These are phyloP conservation scores for Cotoneaster glaucophyllus DNA, from an alignment of 306 rosid genomes.

Conservation along the genomic window DNA sequence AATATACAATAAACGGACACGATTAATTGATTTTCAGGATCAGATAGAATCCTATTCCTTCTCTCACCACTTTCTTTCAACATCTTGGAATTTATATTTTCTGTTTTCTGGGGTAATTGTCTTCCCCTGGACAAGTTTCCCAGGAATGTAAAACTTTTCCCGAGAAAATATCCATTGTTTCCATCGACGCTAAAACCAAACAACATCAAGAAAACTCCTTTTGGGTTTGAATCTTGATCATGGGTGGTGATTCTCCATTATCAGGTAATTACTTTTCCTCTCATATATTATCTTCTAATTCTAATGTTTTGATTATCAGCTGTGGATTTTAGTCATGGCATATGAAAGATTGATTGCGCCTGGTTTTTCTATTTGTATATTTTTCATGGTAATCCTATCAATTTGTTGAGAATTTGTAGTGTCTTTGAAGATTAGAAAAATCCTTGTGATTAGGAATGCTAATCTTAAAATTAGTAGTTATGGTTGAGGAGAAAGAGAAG, in stretches of 20 bases:
- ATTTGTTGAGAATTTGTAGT: neutral
- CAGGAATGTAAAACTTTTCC: neutral
- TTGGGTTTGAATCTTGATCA: neutral
- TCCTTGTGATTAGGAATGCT: neutral
- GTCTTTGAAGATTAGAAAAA: neutral
- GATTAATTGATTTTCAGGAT: no score
- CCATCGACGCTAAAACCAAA: neutral
- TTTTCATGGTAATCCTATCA: neutral
- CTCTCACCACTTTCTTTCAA: no score
- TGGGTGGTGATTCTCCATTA: slow-evolving; percentile 11
- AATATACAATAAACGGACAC: no score
- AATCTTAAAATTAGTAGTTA: neutral
- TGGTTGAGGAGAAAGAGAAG: neutral
- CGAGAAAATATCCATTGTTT: neutral
- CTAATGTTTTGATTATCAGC: neutral
- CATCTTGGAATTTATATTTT: neutral
- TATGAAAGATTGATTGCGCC: neutral
- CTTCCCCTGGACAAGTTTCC: neutral
- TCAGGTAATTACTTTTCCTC: neutral
- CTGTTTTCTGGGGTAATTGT: neutral
- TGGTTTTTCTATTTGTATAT: neutral
- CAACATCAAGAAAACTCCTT: neutral
- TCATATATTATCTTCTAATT: neutral
- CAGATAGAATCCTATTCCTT: no score
- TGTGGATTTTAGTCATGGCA: neutral